Conservation (phyloP, 805 yeast species). For the Scheffersomyces amazonensis region DNA sequence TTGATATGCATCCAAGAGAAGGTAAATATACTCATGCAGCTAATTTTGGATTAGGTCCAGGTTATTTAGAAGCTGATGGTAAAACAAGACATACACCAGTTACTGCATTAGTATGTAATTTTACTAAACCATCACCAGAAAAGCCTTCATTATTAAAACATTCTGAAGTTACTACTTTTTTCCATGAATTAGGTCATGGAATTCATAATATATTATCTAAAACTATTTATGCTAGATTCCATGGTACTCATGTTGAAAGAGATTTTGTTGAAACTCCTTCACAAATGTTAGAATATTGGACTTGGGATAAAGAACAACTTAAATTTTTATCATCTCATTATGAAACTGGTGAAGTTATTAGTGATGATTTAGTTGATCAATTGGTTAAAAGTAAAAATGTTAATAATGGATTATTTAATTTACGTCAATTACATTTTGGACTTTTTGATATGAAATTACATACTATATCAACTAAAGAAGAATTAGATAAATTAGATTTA, state of each 20-base stretch:
- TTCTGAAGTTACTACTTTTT: constrained; percentile 75
- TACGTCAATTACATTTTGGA: constrained; percentile 79
- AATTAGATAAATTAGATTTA: constrained; percentile 47
- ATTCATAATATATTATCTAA: constrained; percentile 73
- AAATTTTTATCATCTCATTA: constrained; percentile 64
- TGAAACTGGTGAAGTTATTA: constrained; percentile 53
- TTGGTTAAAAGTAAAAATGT: constrained; percentile 68
- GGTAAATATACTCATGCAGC: constrained; percentile 92
- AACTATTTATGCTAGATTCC: constrained; percentile 64
- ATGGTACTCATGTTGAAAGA: constrained; percentile 75
- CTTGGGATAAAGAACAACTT: constrained; percentile 69
- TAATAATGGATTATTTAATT: constrained; percentile 66
- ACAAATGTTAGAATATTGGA: constrained; percentile 85
- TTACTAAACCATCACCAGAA: constrained; percentile 66
- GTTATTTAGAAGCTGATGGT: constrained; percentile 50
- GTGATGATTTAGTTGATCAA: constrained; percentile 54
- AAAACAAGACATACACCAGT: constrained; percentile 55
- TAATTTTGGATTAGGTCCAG: constrained; percentile 65
- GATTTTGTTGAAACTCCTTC: constrained; percentile 93
- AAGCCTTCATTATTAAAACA: constrained; percentile 78
- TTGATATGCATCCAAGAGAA: constrained; percentile 81
- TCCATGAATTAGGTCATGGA: constrained; percentile 91
- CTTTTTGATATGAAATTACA: constrained; percentile 75
- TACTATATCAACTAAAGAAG: constrained; percentile 33
- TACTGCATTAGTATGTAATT: constrained; percentile 80